Percentiles rank a stretch among this genome's conserved stretches.
phyloP scores from a whole-genome alignment of 768 basidiomycete species.

The Panus rudis region DNA sequence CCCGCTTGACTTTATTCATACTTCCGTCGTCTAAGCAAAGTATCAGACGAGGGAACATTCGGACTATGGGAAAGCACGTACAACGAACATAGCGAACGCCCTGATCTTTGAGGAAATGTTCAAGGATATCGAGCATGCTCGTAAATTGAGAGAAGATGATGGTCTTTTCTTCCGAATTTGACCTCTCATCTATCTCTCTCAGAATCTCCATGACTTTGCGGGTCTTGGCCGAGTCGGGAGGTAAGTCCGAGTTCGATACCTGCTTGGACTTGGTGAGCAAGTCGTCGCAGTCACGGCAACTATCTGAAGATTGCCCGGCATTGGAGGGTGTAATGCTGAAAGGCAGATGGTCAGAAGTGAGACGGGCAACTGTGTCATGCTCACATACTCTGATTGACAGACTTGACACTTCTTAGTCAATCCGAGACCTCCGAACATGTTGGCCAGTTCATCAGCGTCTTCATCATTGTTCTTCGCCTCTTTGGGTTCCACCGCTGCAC shows the following conservation, averaged over 20 bases:
- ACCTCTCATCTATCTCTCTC: constrained; percentile 49
- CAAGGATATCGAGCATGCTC: constrained; percentile 75
- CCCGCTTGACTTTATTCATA: constrained; percentile 73
- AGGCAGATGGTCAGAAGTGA: not conserved
- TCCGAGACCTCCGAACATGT: constrained; percentile 62
- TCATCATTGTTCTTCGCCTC: constrained; percentile 47
- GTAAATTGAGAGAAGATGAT: constrained; percentile 97
- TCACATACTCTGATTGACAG: constrained; percentile 61
- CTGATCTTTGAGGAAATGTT: constrained; percentile 70
- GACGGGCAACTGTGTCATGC: no score
- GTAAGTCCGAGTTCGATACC: constrained; percentile 38
- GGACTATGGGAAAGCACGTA: no score
- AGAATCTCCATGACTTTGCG: constrained; percentile 75
- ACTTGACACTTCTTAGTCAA: constrained; percentile 71
- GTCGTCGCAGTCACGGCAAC: constrained; percentile 43
- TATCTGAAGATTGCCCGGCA: constrained; percentile 33
- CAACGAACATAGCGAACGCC: constrained; percentile 78
- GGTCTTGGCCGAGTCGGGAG: constrained; percentile 81
- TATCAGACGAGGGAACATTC: constrained; percentile 9
- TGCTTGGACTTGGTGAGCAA: constrained; percentile 41
- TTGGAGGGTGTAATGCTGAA: constrained; percentile 22
- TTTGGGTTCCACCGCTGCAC: constrained; percentile 69
- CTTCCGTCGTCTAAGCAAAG: constrained; percentile 76
- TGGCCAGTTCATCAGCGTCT: constrained; percentile 67
- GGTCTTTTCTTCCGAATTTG: constrained; percentile 71